Conservation (phyloP, 2,329 filamentous ascomycete species). For the Magnaporthiopsis rhizophila region DNA sequence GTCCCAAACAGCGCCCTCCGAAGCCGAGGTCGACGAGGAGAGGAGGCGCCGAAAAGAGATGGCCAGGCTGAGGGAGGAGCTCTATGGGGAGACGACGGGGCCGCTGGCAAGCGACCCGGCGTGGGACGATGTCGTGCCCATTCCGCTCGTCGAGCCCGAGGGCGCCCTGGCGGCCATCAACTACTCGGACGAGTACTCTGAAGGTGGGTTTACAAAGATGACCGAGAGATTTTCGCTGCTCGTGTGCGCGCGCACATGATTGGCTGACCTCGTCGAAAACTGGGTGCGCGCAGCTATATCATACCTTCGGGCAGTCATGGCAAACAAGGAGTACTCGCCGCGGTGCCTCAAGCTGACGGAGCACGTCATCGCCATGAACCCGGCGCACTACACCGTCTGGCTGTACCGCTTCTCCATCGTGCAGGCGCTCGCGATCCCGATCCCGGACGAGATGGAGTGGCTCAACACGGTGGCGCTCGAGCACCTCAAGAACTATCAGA, state of each 20-base stretch:
- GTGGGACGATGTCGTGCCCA: constrained; percentile 79
- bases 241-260: background rate
- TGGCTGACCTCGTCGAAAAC: background rate
- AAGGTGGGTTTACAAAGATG: constrained; percentile 40
- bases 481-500: constrained; percentile 97
- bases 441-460: constrained; percentile 73
- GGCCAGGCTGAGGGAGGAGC: constrained; percentile 39
- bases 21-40: constrained; percentile 38
- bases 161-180: constrained; percentile 85
- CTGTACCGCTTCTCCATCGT: constrained; percentile 82
- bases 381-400: constrained; percentile 98
- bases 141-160: constrained; percentile 76
- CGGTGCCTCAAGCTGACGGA: constrained; percentile 76
- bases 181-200: constrained; percentile 81
- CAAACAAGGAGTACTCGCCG: constrained; percentile 71
- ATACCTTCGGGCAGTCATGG: constrained; percentile 92
- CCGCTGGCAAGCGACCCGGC: constrained; percentile 58
- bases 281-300: constrained; percentile 58
- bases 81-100: constrained; percentile 42
- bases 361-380: constrained; percentile 86
- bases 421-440: constrained; percentile 54
- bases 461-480: constrained; percentile 74
- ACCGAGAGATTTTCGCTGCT: background rate
- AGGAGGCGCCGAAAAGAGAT: constrained; percentile 40
- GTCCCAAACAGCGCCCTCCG: constrained; percentile 15